Evolutionary conservation across 768 basidiomycete genomes (phyloP), one percentile per base, ranked within the genome.

Genomic region (Hygrophoropsis aurantiaca): DNA sequence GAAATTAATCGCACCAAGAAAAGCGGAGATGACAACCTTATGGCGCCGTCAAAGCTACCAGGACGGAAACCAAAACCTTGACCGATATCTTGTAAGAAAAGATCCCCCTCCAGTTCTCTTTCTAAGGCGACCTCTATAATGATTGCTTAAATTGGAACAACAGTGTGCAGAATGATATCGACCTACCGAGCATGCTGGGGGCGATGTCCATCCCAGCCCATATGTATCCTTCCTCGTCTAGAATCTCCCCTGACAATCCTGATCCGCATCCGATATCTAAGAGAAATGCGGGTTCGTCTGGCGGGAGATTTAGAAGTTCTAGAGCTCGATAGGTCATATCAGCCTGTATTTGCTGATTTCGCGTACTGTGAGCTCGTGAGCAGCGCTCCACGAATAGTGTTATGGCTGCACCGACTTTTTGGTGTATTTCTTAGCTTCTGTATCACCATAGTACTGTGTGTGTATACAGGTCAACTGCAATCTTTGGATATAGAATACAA

Each of bases 21-120:
- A 21, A 56, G 13, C 26, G 30, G 32, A 33, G 39, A 44, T 18
- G 58, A 73, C 26, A 30, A 88, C 94, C 94, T 95, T 60, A 99
- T 98, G 5, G 92, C 94, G 33, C 95, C 97, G 64, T 99, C 97
- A 64, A 99, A 98, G 52, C 89, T 88, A 50, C 95, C 97, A 47
- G 97, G 90, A 33, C 97, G 80, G 67, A 97, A 99, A 6, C 94
- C 94, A 59, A 98, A 90, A 0, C 97, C 97, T 64, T 99, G 97
- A 0, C 97, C 97, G 35, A 98, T 97, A 60, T 99, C 97, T 56
- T 97, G 94, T 26, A 98, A 67, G 65, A 99, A 95, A 19, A 99
- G 71, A 66, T 99, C 97, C 3, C 97, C 97, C 53, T 94, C 92
- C 0, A 97, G 89, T 61, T 98, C 91, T 33, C 95, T 76, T 63